phyloP scores from a whole-genome alignment of 129 eudicot species.

The Calendula officinalis region DNA sequence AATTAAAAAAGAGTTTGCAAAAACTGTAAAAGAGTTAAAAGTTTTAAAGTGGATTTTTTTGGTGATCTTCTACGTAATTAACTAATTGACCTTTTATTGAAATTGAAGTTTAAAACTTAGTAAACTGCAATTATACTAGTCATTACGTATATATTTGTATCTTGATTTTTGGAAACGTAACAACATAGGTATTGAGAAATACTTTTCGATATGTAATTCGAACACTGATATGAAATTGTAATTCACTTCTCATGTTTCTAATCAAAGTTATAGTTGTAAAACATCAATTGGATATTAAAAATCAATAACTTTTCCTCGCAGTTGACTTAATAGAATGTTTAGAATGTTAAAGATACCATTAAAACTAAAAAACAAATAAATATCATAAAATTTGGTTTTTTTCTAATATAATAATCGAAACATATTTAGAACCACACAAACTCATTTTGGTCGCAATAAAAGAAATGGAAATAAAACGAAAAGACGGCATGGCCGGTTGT shows the following conservation, averaged over 20 bases:
- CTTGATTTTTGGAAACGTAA: not conserved
- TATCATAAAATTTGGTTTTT: not conserved
- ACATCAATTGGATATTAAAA: not conserved
- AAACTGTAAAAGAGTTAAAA: no score
- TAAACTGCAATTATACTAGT: not conserved
- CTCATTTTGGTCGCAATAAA: not conserved
- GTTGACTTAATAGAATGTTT: conserved; percentile 3
- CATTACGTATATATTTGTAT: no score
- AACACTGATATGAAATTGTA: not conserved
- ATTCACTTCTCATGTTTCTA: not conserved
- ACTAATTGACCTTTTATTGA: not conserved
- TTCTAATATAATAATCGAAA: not conserved
- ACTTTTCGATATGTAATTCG: not conserved
- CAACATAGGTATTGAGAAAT: not conserved
- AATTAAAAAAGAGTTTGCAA: no score
- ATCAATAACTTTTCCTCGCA: not conserved
- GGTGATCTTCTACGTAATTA: not conserved
- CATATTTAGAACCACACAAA: conserved; percentile 26
- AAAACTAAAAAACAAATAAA: not conserved
- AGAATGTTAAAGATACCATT: conserved; percentile 2
- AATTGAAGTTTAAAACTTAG: not conserved
- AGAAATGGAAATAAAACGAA: conserved; percentile 20
- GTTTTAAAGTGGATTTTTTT: no score
- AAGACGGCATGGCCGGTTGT: conserved; percentile 36
- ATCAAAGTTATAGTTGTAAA: not conserved